A percentile compares a stretch with the other conserved stretches of the same genome.
Conservation (phyloP, 257 asterid species). For the Solanum medicagineum region DNA sequence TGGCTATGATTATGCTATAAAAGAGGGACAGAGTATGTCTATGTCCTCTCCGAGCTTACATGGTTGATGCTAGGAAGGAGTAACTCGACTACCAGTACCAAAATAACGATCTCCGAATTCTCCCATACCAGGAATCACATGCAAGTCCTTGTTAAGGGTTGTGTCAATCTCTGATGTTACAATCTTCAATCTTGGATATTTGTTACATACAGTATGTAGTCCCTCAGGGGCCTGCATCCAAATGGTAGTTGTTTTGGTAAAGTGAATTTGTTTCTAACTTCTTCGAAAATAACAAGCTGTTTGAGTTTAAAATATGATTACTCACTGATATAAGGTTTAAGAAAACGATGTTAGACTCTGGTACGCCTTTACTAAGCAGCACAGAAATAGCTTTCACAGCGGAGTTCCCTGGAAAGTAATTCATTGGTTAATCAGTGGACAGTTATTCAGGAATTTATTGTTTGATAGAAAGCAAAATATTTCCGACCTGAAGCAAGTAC, state of each 20-base stretch:
- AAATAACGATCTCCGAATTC: conserved; percentile 95
- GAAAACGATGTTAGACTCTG: conserved; percentile 82
- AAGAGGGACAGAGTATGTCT: not conserved
- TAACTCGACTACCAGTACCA: conserved; percentile 41
- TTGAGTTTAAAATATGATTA: not conserved
- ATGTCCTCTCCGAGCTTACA: not conserved
- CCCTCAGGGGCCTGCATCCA: conserved; percentile 90
- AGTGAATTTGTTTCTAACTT: not conserved
- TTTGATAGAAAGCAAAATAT: not conserved
- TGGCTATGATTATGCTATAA: not conserved
- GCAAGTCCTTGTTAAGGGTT: conserved; percentile 51
- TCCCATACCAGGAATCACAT: conserved; percentile 93
- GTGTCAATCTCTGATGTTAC: conserved; percentile 90
- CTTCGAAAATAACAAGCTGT: not conserved
- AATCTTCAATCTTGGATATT: conserved; percentile 59
- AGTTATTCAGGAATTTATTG: not conserved
- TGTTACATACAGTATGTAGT: conserved; percentile 57
- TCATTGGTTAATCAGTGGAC: not conserved
- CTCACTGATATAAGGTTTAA: conserved; percentile 85
- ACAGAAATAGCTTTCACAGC: conserved; percentile 76
- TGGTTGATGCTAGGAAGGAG: not conserved
- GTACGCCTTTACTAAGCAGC: conserved; percentile 74
- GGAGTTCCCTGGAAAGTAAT: conserved; percentile 44
- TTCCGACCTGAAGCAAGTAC: conserved; percentile 81
- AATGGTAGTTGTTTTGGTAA: not conserved